Evolutionary conservation across 2,329 filamentous ascomycete genomes (phyloP), one percentile per base, ranked within the genome.

Genomic region (Cylindrodendrum hubeiense): DNA sequence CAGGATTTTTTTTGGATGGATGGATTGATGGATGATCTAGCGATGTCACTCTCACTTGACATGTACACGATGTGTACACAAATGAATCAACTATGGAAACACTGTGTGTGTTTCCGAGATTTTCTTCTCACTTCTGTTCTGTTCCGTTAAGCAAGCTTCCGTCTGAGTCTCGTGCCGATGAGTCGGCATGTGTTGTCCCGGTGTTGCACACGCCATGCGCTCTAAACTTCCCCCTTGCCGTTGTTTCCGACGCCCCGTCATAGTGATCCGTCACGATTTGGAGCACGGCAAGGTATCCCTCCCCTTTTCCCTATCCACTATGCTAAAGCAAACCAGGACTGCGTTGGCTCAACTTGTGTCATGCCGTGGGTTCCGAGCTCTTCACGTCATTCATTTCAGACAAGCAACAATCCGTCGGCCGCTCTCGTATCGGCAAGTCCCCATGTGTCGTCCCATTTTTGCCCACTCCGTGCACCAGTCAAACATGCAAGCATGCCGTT

Each of bases 1-100:
- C 26, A 28, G 46, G 47, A 50, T 6, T 4, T 33, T 22, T 33
- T 39, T n/a, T 39, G 10, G 30, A 33, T 39, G 37, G 50, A 41
- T 43, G 49, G 5, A 53, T 22, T 51, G 43, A 44, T 51, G 53
- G 53, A 57, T 57, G 53, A 47, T 57, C 21, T 52, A 43, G 60
- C 41, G 54, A 37, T 43, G 26, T 44, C 39, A 39, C 34, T 41
- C 39, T 41, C 43, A 28, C 26, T 52, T 53, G 24, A 43, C 41
- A 21, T 54, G 53, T 58, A 59, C 21, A 62, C 60, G 47, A 34
- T 34, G 33, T 34, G 15, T 13, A 34, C n/a, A n/a, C n/a, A 5
- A 63, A 47, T 54, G 47, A 53, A 63, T 57, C 47, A 34, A 53
- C 43, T 43, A 30, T 26, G 44, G 33, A n/a, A 49, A 21, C 44